Conservation (phyloP, 441 rosid species). For the Erodium texanum region DNA sequence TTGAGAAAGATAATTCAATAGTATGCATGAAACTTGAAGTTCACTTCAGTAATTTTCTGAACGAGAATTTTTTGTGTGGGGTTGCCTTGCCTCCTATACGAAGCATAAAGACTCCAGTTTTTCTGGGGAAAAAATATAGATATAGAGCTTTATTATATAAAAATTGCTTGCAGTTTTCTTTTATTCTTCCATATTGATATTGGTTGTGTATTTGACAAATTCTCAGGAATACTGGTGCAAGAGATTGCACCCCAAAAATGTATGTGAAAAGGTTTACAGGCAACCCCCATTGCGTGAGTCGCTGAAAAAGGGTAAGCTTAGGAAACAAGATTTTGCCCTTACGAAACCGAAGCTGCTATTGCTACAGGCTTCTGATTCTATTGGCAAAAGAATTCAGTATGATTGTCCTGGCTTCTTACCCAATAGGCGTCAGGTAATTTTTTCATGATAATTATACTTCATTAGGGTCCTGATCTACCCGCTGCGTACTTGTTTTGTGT, state of each 20-base stretch:
- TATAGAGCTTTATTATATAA: background rate
- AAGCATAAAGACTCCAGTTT: background rate
- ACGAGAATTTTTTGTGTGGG: background rate
- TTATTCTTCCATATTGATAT: slow-evolving; percentile 10
- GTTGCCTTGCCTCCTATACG: background rate
- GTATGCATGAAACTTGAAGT: background rate
- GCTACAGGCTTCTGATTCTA: slow-evolving; percentile 70
- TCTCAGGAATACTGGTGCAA: slow-evolving; percentile 98
- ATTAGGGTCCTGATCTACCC: background rate
- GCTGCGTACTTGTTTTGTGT: no score
- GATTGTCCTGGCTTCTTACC: slow-evolving; percentile 83
- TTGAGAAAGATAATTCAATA: background rate
- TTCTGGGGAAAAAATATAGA: background rate
- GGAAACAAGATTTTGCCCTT: slow-evolving; percentile 74
- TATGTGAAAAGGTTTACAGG: slow-evolving; percentile 92
- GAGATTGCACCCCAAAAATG: slow-evolving; percentile 89
- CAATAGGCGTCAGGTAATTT: slow-evolving; percentile 80
- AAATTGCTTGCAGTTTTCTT: slow-evolving; percentile 12
- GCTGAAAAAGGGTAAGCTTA: slow-evolving; percentile 76
- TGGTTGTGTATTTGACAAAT: slow-evolving; percentile 18
- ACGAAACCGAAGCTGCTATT: slow-evolving; percentile 75
- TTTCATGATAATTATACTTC: slow-evolving; percentile 7
- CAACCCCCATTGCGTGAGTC: slow-evolving; percentile 91
- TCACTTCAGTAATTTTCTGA: background rate
- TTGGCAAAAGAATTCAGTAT: slow-evolving; percentile 91